phyloP scores from a whole-genome alignment of 805 yeast species.

The Pichia nanzhaoensis region DNA sequence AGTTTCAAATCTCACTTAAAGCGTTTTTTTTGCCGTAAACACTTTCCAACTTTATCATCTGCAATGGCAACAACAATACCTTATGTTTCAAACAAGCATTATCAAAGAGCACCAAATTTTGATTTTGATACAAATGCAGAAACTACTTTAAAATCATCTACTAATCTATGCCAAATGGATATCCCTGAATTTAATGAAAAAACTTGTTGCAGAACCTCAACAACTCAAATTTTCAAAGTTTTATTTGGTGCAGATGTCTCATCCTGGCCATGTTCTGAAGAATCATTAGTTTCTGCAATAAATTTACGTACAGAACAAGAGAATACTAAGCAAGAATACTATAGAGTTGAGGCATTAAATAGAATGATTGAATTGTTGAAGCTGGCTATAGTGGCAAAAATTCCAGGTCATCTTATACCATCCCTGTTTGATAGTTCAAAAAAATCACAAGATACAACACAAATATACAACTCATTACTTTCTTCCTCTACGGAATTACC shows the following conservation, averaged over 20 bases:
- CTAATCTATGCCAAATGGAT: background rate
- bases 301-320: conserved; percentile 67
- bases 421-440: conserved; percentile 36
- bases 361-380: conserved; percentile 57
- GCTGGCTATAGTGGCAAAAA: conserved; percentile 49
- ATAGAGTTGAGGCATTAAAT: conserved; percentile 55
- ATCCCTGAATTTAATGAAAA: background rate
- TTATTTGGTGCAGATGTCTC: conserved; percentile 49
- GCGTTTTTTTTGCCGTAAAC: too few relatives aligned
- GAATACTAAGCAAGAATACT: conserved; percentile 72
- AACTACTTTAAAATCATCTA: background rate
- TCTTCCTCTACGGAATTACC: too few relatives aligned
- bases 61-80: too few relatives aligned
- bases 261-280: conserved; percentile 51
- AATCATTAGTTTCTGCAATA: conserved; percentile 51
- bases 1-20: too few relatives aligned
- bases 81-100: too few relatives aligned
- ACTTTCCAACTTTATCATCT: too few relatives aligned
- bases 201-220: background rate
- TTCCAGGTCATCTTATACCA: conserved; percentile 63
- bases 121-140: too few relatives aligned
- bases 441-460: conserved; percentile 10
- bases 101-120: background rate
- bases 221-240: conserved; percentile 29
- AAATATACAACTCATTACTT: conserved; percentile 7